Evolutionary conservation across 2,329 filamentous ascomycete species (phyloP), one percentile per base, ranked within the genome.

Genomic region (Colletotrichum liriopes): DNA sequence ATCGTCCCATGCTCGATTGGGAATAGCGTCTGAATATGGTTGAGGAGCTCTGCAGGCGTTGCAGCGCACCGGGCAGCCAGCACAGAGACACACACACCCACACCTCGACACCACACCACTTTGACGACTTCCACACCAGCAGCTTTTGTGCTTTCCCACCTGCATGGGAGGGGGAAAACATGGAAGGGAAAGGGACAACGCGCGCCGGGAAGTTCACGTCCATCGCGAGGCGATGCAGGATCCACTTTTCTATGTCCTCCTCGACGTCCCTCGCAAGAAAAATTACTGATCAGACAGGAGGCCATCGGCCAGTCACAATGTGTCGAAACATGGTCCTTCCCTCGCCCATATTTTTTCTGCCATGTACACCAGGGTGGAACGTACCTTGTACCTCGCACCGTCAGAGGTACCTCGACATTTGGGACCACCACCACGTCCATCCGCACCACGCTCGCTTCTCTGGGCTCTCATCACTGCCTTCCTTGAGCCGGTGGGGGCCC

Each of bases 11-110:
- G 32, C 81, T 76, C 0, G 20, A 74, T 76, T 68, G 47, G 77
- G 81, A 8, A 72, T 83, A 82, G 82, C 68, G 59, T 58, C 11
- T 26, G 47, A 78, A 83, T 84, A 84, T 86, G 82, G 84, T 85
- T 85, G 84, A 85, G 84, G 76, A 82, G 77, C 75, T 77, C 77
- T 79, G 76, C 76, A 76, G 73, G 75, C 76, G 74, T 72, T 69
- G 59, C 32, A 18, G 76, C 73, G 23, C n/a, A 58, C 45, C 58
- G 49, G 43, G 43, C 65, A 69, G 65, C 65, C 20, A 45, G 20
- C 18, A 45, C 7, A 45, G 43, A 45, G 43, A 20, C 54, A 41
- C 8, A 26, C 45, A 39, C 55, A 41, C 32, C 35, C 45, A 51
- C 32, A 52, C 16, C 58, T 11, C 23, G 58, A 61, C 41, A 43